Evolutionary conservation across 2,329 filamentous ascomycete species (phyloP).

Genomic region (Mycogone perniciosa): DNA sequence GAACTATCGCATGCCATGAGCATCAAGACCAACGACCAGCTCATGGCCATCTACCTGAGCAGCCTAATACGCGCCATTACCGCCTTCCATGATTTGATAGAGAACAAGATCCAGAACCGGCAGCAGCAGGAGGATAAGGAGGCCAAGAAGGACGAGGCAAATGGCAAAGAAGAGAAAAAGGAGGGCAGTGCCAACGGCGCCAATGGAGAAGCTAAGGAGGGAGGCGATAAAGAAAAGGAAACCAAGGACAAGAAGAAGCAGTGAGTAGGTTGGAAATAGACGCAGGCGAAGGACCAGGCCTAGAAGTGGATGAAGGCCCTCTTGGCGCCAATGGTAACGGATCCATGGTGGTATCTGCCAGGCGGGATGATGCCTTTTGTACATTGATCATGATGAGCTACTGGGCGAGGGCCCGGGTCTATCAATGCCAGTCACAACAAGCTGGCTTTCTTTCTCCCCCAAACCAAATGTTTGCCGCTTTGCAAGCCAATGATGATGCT

Average conservation of each 20-base stretch:
- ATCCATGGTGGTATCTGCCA: background rate
- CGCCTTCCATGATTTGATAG: constrained; percentile 97
- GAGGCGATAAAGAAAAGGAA: constrained; percentile 47
- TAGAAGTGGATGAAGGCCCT: background rate
- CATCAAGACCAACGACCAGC: constrained; percentile 97
- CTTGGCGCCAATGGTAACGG: background rate
- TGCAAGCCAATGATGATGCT: too few relatives aligned
- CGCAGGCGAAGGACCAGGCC: background rate
- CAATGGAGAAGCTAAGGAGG: constrained; percentile 45
- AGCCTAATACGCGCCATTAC: constrained; percentile 96
- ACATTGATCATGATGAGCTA: constrained; percentile 5
- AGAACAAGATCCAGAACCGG: constrained; percentile 99
- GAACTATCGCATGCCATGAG: constrained; percentile 96
- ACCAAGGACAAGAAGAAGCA: constrained; percentile 48
- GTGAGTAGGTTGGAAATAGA: background rate
- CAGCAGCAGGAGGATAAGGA: constrained; percentile 97
- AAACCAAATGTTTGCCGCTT: too few relatives aligned
- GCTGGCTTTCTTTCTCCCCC: background rate
- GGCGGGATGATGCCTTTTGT: constrained; percentile 1
- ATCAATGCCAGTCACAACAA: constrained; percentile 7
- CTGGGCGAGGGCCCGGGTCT: background rate
- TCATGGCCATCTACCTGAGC: constrained; percentile 97
- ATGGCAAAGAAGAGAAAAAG: constrained; percentile 55
- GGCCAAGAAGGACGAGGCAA: constrained; percentile 66
- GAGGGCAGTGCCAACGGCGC: constrained; percentile 36